Base-by-base conservation (phyloP, 192 early-diverging fungal species). In the Phycomyces nitens region DNA sequence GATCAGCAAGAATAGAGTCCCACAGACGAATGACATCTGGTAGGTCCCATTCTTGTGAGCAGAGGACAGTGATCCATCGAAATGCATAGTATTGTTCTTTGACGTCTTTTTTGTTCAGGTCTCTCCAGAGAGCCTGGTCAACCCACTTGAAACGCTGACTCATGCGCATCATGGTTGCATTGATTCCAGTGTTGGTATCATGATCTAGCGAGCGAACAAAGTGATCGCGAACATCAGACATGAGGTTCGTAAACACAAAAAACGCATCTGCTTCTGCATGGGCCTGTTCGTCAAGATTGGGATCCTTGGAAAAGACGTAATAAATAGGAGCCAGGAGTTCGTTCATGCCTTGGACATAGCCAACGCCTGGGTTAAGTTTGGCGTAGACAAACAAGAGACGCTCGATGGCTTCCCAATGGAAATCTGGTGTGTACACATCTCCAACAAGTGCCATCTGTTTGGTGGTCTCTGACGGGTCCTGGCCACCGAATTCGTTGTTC, bases 321-420 rank as follows among this genome's bases (percentile, higher is more conserved):
- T 92, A 93, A 20, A 92, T 77, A 0, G 92, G 91, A 1, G 83
- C 91, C 20, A 93, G 70, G 44, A 93, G 74, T 66, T 93, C 89
- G 69, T 93, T 93, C 91, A 94, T 92, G 29, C 91, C 92, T 70
- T 94, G 92, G n/a, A 91, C 86, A 64, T 94, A 94, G 1, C 88
- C 86, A 12, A 89, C 80, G 22, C 92, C 92, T 5, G 84, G 87
- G 64, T 93, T 93, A 47, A 92, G 74, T 58, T 89, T 87, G 4
- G 88, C 86, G 69, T 88, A 90, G 29, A 93, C 87, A 56, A 86
- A 92, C 63, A 94, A 64, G 15, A 94, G 81, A 3, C 92, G 73
- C 66, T 88, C 87, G 59, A 93, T 84, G 0, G 83, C 88, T 61
- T 92, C 89, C 80, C 84, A 92, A 64, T 94, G 91, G 62, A 86